Base-by-base conservation (phyloP, 169 alveolate species). In the Cardiosporidium cionae region DNA sequence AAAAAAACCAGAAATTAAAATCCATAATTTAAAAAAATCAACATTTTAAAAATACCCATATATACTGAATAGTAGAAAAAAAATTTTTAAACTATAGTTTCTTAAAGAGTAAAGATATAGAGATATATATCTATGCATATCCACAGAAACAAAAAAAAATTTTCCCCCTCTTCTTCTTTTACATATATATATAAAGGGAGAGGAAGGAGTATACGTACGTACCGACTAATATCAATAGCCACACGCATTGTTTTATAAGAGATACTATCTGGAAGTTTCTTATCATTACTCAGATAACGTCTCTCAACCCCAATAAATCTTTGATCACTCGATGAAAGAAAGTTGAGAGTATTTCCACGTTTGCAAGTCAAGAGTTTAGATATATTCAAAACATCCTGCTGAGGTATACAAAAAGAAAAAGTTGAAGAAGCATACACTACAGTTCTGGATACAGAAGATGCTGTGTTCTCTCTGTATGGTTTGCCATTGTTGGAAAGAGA, bases 281-380 rank as follows among this genome's bases (percentile, higher is more conserved):
- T 70, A 78, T 70, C 74, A 69, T 35, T 70, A 37, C 72, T 78
- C 37, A 67, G 68, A 33, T 76, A 31, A 34, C 76, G 75, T 35
- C 79, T 71, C 80, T 81, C 87, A 28, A 74, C 79, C 74, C 73
- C 68, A 5, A 71, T 69, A 34, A 70, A 68, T 35, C 77, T 81
- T 53, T 76, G 66, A 52, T 76, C 80, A 29, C 72, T 81, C 66
- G 79, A 74, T n/a, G 87, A 70, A 44, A 83, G 81, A 27, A 83
- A 65, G 35, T 74, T 72, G n/a, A 80, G 79, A 7, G 75, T 70
- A 32, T 78, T 53, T n/a, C 89, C 89, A 33, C 71, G 64, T 64
- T 78, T 72, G 62, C 76, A 84, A 32, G 71, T 64, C 36, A 83
- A 44, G 25, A 79, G 77, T 27, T 78, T 78, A 4, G 74, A 65